Conservation (phyloP, 75 land plant genomes). For the Picea sitchensis region DNA sequence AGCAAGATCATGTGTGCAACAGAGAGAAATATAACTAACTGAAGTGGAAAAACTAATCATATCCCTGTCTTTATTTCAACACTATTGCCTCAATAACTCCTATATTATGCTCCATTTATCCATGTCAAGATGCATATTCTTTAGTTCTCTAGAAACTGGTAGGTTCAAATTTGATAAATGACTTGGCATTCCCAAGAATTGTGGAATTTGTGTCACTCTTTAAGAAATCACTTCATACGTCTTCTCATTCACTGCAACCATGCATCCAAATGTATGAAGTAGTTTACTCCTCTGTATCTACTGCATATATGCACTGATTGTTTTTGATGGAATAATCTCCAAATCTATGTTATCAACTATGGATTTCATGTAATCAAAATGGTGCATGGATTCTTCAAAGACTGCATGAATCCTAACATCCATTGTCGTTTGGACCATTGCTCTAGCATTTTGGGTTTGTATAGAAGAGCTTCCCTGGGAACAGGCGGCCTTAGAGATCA, state of each 20-base stretch:
- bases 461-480: constrained; percentile 37
- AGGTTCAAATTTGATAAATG: too few relatives aligned
- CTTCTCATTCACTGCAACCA: constrained; percentile 70
- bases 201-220: constrained; percentile 14
- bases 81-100: too few relatives aligned
- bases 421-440: constrained; percentile 70
- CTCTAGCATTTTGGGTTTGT: constrained; percentile 28
- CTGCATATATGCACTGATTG: constrained; percentile 76
- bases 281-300: constrained; percentile 76
- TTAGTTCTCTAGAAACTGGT: too few relatives aligned
- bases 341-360: constrained; percentile 29
- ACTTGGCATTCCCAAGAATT: too few relatives aligned
- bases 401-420: constrained; percentile 79
- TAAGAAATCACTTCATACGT: constrained; percentile 59
- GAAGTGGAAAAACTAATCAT: too few relatives aligned
- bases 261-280: constrained; percentile 84
- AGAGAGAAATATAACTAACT: too few relatives aligned
- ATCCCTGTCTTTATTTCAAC: too few relatives aligned
- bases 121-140: too few relatives aligned
- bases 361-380: constrained; percentile 75
- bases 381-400: constrained; percentile 61
- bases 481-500: constrained; percentile 62
- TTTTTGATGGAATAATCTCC: constrained; percentile 44
- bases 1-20: too few relatives aligned
- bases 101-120: too few relatives aligned